Evolutionary conservation across 768 basidiomycete genomes (phyloP), one percentile per base, ranked within the genome.

Genomic region (Cystobasidium onofrii): DNA sequence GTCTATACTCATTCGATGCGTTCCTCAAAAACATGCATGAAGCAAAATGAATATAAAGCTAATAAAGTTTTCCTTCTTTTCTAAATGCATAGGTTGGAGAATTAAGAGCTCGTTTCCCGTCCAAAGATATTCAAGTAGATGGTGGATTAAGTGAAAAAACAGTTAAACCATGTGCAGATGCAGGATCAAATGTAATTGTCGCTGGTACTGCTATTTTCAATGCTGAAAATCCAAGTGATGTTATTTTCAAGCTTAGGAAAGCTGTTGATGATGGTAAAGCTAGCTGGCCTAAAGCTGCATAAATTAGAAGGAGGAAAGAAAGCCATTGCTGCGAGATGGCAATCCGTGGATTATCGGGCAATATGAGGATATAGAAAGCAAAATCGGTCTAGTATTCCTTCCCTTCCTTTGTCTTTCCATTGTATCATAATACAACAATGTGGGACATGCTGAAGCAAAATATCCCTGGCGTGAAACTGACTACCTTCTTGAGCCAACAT

Each of bases 121-220:
- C 89, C 73, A 96, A 91, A 81, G 91, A 98, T 80, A 97, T 99
- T 74, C 92, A 99, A 82, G 96, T 99, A 64, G 96, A 99, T 80
- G 96, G 96, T 36, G 96, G 96, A 44, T 90, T 99, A n/a, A 90
- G 92, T 6, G 90, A 90, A 3, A 89, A 89, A 76, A 98, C 92
- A 1, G 86, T 96, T 73, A 89, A 85, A 78, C 84, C 84, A 66
- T 98, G 96, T 78, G 94, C 96, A 1, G 83, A 90, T 72, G 96
- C 95, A 44, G 95, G 95, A 25, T 93, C 92, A 82, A 99, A 99
- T 79, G 93, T 99, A 76, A 92, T 98, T 66, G 96, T 99, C 33
- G 94, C 96, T 15, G 96, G 96, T 15, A 97, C 94, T 7, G 93
- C 95, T 6, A 89, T 99, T 75, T 98, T 98, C 79, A 86, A 86